These are phyloP conservation scores for Grigorovia yakushimaensis DNA, from an alignment of 805 yeast species.

Conservation along the genomic window DNA sequence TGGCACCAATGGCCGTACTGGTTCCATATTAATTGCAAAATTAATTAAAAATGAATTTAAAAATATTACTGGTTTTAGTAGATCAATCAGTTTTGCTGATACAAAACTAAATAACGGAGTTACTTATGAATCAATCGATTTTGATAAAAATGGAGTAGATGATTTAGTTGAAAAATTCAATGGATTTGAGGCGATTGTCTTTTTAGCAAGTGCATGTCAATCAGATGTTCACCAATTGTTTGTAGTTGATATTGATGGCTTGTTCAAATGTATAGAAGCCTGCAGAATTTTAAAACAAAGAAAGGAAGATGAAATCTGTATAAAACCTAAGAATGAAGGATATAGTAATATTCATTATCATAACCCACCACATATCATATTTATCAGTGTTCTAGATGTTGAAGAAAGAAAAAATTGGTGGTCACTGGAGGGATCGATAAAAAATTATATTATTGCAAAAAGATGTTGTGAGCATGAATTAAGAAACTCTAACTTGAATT, in stretches of 20 bases:
- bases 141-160: neutral
- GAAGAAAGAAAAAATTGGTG: slow-evolving; percentile 39
- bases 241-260: slow-evolving; percentile 50
- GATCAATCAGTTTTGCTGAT: neutral
- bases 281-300: slow-evolving; percentile 31
- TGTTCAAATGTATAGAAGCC: slow-evolving; percentile 48
- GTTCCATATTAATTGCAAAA: slow-evolving; percentile 32
- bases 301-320: neutral
- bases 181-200: slow-evolving; percentile 46
- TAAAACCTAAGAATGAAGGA: neutral
- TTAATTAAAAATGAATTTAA: neutral
- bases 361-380: slow-evolving; percentile 33
- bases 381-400: slow-evolving; percentile 48
- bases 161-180: slow-evolving; percentile 25
- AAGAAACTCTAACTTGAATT: slow-evolving; percentile 36
- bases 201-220: slow-evolving; percentile 56
- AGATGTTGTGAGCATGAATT: slow-evolving; percentile 45
- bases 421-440: slow-evolving; percentile 23
- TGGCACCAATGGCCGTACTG: slow-evolving; percentile 59
- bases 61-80: neutral
- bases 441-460: slow-evolving; percentile 49
- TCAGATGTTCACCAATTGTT: slow-evolving; percentile 36
- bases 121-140: neutral
- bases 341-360: neutral
- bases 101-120: neutral